These are phyloP conservation scores for Trichoderma reesei DNA, from an alignment of 495 filamentous ascomycete genomes.

Conservation along the genomic window DNA sequence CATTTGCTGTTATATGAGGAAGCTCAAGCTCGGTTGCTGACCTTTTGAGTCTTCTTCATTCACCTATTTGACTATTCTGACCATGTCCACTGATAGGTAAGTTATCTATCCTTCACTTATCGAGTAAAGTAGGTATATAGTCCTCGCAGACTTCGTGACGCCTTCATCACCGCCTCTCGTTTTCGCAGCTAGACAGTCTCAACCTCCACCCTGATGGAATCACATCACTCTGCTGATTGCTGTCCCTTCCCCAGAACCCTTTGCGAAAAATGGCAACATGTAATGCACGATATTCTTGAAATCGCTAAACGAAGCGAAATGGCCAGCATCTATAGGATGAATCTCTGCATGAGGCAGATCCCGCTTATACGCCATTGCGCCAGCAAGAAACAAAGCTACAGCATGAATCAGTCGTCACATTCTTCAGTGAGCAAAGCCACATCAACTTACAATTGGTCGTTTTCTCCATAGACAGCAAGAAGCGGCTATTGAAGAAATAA, in stretches of 20 bases:
- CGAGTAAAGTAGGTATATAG: too few relatives aligned
- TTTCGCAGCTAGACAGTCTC: too few relatives aligned
- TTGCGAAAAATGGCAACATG: background rate
- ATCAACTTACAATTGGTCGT: constrained; percentile 33
- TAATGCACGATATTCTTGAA: background rate
- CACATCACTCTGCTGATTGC: background rate
- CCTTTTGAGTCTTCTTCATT: too few relatives aligned
- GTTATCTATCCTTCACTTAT: too few relatives aligned
- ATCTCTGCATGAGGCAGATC: constrained; percentile 39
- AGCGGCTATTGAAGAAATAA: constrained; percentile 49
- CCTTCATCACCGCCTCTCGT: too few relatives aligned
- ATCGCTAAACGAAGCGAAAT: constrained; percentile 41
- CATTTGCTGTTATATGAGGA: too few relatives aligned
- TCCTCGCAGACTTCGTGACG: too few relatives aligned
- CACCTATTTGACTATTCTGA: too few relatives aligned
- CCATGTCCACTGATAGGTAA: too few relatives aligned
- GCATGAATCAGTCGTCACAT: background rate
- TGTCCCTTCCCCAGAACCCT: background rate
- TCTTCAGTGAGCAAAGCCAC: too few relatives aligned
- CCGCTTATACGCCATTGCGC: constrained; percentile 50
- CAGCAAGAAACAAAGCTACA: constrained; percentile 38
- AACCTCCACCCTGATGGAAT: too few relatives aligned
- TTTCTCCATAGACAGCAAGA: constrained; percentile 53
- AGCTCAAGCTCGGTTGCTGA: too few relatives aligned
- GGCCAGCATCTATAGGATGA: constrained; percentile 47